Evolutionary conservation across 306 rosid genomes (phyloP).

Genomic region (Fagus crenata): DNA sequence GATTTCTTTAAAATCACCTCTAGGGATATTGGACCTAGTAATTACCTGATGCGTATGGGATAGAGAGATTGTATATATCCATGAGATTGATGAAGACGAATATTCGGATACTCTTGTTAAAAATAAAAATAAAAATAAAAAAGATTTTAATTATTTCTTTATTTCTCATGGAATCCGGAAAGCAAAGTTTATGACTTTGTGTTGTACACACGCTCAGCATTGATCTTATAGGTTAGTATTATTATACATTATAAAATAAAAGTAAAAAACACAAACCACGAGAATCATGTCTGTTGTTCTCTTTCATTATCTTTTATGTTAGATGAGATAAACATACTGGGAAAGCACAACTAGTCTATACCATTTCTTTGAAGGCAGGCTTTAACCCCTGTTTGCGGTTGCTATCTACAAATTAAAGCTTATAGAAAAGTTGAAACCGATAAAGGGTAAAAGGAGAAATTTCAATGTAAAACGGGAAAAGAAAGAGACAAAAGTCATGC

Average conservation of each 20-base stretch:
- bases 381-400: not conserved
- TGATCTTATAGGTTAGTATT: not conserved
- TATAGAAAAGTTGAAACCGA: not conserved
- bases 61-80: too few relatives aligned
- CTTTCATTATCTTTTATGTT: too few relatives aligned
- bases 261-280: not conserved
- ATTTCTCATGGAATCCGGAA: not conserved
- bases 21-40: too few relatives aligned
- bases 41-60: too few relatives aligned
- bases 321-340: not conserved
- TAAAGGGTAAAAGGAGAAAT: not conserved
- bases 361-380: not conserved
- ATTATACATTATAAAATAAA: not conserved
- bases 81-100: too few relatives aligned
- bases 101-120: too few relatives aligned
- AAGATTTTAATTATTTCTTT: not conserved
- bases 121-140: too few relatives aligned
- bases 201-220: not conserved
- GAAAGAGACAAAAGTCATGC: not conserved
- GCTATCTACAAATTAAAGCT: not conserved
- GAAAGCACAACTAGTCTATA: not conserved
- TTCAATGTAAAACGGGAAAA: not conserved
- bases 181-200: not conserved
- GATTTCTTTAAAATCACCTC: too few relatives aligned
- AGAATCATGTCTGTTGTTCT: not conserved